Evolutionary conservation across 1,284 basidiomycete species (phyloP), one percentile per base, ranked within the genome.

Genomic region (Cutaneotrichosporon daszewskae): DNA sequence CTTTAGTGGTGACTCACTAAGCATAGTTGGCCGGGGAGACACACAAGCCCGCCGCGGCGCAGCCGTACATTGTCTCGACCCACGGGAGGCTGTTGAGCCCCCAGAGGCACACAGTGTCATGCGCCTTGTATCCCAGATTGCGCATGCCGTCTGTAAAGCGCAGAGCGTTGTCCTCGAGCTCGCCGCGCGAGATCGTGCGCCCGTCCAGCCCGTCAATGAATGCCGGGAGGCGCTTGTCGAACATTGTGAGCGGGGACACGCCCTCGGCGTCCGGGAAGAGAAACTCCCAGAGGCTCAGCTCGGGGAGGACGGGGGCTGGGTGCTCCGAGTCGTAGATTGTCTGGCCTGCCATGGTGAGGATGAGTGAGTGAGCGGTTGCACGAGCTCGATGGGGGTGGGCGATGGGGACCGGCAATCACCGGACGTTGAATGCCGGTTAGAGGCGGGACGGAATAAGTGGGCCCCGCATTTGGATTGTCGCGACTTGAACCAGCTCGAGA

Each of bases 201-300:
- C 79, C 82, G 0, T 82, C 77, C 2, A 71, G 62, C 0, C 81
- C 81, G 56, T 87, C 85, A 40, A 86, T 75, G 62, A 80, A 85
- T 5, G 48, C 48, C 3, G 48, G 48, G 4, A 37, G 33, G 7
- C 23, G 41, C 10, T 43, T 39, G 35, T 59, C 53, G 22, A 68
- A 52, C 42, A 62, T 65, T 31, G 60, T 49, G 36, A 65, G 66
- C 6, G 67, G 31, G 4, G 42, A 39, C 9, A 28, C 32, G 13
- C 16, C 32, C 17, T 38, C 20, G 16, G 17, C 9, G 16, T 37
- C 32, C 24, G 42, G 47, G 32, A 51, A 45, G n/a, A 51, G 42
- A 36, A 45, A 51, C 13, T 41, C 20, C 20, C 32, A 50, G n/a
- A 49, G 23, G 17, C 20, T 16, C 23, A 22, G 12, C 32, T 43